A percentile compares a stretch with the other conserved stretches of the same genome.
phyloP scores from a whole-genome alignment of 2,329 filamentous ascomycete species.

The Ophiostoma triangulosporum region DNA sequence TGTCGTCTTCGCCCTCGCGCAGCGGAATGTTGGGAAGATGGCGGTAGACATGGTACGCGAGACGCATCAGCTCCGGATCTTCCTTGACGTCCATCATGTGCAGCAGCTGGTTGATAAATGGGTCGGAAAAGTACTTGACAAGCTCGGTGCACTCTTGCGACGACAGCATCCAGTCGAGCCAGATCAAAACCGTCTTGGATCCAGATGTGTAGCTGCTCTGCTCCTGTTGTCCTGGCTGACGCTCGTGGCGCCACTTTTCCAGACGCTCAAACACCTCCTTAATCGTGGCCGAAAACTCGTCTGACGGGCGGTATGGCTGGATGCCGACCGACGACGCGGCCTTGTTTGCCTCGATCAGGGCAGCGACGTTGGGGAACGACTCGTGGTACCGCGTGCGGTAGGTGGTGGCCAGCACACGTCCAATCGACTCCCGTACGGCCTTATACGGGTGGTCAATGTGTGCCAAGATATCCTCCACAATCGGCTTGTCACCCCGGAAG shows the following conservation, averaged over 20 bases:
- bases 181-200: constrained; percentile 88
- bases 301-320: constrained; percentile 65
- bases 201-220: constrained; percentile 90
- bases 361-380: constrained; percentile 68
- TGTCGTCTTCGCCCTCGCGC: constrained; percentile 67
- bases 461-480: constrained; percentile 73
- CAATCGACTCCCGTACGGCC: constrained; percentile 88
- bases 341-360: constrained; percentile 67
- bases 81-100: constrained; percentile 99
- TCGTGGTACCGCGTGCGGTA: constrained; percentile 90
- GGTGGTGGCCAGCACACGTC: constrained; percentile 73
- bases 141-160: constrained; percentile 89
- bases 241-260: constrained; percentile 76
- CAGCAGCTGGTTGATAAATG: constrained; percentile 82
- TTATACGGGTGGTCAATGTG: constrained; percentile 98
- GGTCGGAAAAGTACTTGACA: constrained; percentile 76
- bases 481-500: constrained; percentile 79
- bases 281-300: constrained; percentile 61
- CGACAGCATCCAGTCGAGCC: constrained; percentile 83
- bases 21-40: constrained; percentile 94
- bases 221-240: constrained; percentile 77
- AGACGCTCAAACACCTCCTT: constrained; percentile 63
- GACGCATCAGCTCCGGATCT: constrained; percentile 83
- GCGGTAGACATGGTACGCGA: constrained; percentile 93
- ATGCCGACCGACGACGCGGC: constrained; percentile 68